These are phyloP conservation scores for Caloboletus inedulis DNA, from an alignment of 1,284 basidiomycete genomes.

Conservation along the genomic window DNA sequence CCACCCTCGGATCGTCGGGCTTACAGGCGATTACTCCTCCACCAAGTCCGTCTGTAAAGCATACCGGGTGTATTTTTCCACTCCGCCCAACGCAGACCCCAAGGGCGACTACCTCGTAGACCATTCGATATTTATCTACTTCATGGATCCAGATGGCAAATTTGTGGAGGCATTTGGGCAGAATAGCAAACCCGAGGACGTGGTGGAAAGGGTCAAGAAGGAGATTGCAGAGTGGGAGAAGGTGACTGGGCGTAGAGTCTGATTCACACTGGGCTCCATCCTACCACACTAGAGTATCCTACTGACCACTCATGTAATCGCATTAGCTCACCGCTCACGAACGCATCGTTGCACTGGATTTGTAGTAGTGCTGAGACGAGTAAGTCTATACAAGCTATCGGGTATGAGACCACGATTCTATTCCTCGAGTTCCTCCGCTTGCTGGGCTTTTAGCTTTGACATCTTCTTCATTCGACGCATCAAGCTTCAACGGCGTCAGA, in stretches of 20 bases:
- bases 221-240: constrained; percentile 57
- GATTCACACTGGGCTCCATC: constrained; percentile 4
- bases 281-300: constrained; percentile 1
- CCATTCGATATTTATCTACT: constrained; percentile 96
- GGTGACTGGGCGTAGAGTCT: constrained; percentile 36
- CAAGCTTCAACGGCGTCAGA: constrained; percentile 49
- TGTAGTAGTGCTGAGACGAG: background rate
- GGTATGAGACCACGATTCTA: constrained; percentile 24
- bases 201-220: constrained; percentile 58
- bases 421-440: constrained; percentile 48
- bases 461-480: constrained; percentile 81
- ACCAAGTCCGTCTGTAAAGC: constrained; percentile 90
- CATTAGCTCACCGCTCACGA: constrained; percentile 19
- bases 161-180: constrained; percentile 99
- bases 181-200: constrained; percentile 68
- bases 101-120: constrained; percentile 94
- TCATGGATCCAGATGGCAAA: constrained; percentile 94
- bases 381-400: constrained; percentile 12
- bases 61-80: constrained; percentile 98
- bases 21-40: constrained; percentile 84
- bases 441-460: constrained; percentile 66
- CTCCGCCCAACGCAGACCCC: constrained; percentile 87
- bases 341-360: constrained; percentile 2
- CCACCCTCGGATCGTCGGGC: constrained; percentile 85
- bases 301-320: constrained; percentile 12